Conservation (phyloP, 1,139 yeast genomes). For the Arxiozyma bovina region DNA sequence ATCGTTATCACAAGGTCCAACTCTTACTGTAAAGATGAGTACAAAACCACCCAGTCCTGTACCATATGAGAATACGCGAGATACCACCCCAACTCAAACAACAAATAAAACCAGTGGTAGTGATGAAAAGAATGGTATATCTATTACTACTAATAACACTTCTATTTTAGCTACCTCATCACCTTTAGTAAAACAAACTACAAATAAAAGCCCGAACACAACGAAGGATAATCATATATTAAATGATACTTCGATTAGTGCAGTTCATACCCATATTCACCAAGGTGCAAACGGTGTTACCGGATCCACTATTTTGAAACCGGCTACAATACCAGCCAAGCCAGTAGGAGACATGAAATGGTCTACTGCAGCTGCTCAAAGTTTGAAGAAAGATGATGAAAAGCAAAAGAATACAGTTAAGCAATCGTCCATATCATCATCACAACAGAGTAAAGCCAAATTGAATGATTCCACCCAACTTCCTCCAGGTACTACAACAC, state of each 20-base stretch:
- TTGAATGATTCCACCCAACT: slow-evolving; percentile 6
- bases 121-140: neutral
- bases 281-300: slow-evolving; percentile 26
- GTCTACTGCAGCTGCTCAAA: slow-evolving; percentile 59
- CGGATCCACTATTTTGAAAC: slow-evolving; percentile 45
- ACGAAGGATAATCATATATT: neutral
- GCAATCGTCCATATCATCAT: neutral
- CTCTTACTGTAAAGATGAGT: slow-evolving; percentile 12
- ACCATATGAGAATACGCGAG: neutral
- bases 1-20: slow-evolving; percentile 17
- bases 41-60: slow-evolving; percentile 9
- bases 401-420: neutral
- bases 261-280: slow-evolving; percentile 27
- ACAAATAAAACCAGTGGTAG: slow-evolving; percentile 5
- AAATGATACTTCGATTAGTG: neutral
- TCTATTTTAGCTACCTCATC: slow-evolving; percentile 4
- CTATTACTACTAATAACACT: neutral
- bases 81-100: neutral
- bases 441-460: neutral
- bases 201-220: slow-evolving; percentile 14
- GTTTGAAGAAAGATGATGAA: slow-evolving; percentile 22
- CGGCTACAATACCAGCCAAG: slow-evolving; percentile 57
- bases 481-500: slow-evolving; percentile 14
- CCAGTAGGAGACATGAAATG: slow-evolving; percentile 61
- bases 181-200: slow-evolving; percentile 9